These are phyloP conservation scores for Aquilaria sinensis DNA, from an alignment of 345 rosid genomes.

Conservation along the genomic window DNA sequence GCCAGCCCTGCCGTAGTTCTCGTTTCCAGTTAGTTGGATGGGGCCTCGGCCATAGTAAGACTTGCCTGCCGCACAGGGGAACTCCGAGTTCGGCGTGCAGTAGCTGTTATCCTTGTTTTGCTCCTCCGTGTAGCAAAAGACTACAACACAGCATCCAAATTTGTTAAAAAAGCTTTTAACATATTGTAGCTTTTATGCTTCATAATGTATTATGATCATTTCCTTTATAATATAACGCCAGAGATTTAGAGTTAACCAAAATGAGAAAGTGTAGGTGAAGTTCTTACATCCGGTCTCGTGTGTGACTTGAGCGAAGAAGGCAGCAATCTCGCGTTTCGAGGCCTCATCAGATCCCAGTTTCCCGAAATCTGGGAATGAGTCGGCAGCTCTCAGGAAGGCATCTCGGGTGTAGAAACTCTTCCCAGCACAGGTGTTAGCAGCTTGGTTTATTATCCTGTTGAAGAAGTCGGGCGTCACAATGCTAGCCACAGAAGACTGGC, in stretches of 20 bases:
- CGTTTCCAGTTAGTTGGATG: constrained; percentile 48
- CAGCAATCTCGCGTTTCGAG: constrained; percentile 39
- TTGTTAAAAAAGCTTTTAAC: background rate
- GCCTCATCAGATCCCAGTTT: background rate
- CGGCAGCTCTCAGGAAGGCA: constrained; percentile 15
- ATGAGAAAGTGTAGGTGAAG: background rate
- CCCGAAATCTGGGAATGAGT: constrained; percentile 10
- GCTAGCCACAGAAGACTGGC: constrained; percentile 26
- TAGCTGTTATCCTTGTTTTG: constrained; percentile 15
- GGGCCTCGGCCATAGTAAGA: constrained; percentile 58
- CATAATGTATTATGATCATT: too few relatives aligned
- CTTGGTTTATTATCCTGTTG: constrained; percentile 27
- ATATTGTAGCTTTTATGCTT: background rate
- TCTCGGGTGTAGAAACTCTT: constrained; percentile 1
- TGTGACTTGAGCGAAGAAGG: constrained; percentile 48
- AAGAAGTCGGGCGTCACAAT: constrained; percentile 41
- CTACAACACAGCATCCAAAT: background rate
- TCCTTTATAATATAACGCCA: background rate
- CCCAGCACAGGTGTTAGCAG: constrained; percentile 20
- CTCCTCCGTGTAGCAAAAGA: constrained; percentile 28
- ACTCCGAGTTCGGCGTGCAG: constrained; percentile 22
- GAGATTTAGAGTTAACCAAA: background rate
- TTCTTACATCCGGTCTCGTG: constrained; percentile 46
- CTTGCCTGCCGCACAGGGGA: constrained; percentile 28
- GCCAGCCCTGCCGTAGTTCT: constrained; percentile 49